Evolutionary conservation across 805 yeast species (phyloP).

Genomic region (Saitoella complicata): DNA sequence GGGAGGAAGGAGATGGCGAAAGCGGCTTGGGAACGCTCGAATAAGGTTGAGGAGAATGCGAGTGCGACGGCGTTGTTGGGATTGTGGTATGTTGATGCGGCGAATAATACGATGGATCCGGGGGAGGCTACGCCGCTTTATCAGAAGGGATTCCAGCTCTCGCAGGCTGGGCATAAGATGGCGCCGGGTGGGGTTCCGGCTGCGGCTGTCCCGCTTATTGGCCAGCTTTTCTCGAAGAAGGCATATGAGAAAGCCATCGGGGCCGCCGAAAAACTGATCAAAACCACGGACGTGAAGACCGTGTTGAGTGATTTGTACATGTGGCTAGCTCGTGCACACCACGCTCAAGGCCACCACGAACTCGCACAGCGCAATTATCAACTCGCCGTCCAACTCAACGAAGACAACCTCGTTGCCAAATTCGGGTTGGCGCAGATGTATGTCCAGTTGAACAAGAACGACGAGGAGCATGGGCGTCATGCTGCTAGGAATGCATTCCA

Average conservation of each 20-base stretch:
- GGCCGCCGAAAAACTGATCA: constrained; percentile 36
- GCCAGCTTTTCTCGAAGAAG: constrained; percentile 56
- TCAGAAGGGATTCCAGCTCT: too few species aligned
- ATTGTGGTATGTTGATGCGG: constrained; percentile 49
- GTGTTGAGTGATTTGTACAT: constrained; percentile 48
- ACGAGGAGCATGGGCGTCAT: too few species aligned
- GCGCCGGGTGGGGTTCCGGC: constrained; percentile 36
- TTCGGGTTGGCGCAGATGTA: constrained; percentile 81
- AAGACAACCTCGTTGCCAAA: constrained; percentile 48
- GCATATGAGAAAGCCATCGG: constrained; percentile 41
- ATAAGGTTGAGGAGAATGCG: constrained; percentile 42
- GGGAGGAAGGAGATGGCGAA: constrained; percentile 64
- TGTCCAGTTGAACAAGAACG: constrained; percentile 25
- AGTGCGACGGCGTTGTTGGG: constrained; percentile 52
- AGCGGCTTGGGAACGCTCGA: constrained; percentile 66
- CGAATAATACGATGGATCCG: constrained; percentile 16
- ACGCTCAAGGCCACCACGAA: constrained; percentile 41
- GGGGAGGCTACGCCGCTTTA: too few species aligned
- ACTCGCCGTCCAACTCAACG: constrained; percentile 47
- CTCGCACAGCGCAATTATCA: constrained; percentile 58
- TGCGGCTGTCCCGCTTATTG: constrained; percentile 47
- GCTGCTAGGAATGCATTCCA: constrained; percentile 69
- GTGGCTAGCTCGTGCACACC: constrained; percentile 76
- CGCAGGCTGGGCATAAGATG: constrained; percentile 9
- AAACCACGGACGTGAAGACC: constrained; percentile 24